Evolutionary conservation across 2,329 filamentous ascomycete genomes (phyloP).

Genomic region (Exophiala xenobiotica): DNA sequence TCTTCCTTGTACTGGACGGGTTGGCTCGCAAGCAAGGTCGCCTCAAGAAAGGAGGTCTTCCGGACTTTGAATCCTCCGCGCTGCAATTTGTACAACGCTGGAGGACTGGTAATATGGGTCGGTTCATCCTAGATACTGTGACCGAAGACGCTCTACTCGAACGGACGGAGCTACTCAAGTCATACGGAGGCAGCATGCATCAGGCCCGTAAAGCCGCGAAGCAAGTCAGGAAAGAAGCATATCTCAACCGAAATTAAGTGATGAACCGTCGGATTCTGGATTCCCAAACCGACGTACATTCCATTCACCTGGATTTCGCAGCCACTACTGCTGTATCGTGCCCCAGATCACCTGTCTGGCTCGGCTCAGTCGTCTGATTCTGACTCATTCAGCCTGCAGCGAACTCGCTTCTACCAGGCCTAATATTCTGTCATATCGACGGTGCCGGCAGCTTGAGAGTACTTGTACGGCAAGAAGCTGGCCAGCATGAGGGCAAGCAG

Average conservation of each 20-base stretch:
- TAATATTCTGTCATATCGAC: no score
- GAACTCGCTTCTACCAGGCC: no score
- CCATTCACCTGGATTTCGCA: no score
- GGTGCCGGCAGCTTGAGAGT: no score
- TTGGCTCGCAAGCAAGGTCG: constrained; percentile 75
- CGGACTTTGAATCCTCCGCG: constrained; percentile 71
- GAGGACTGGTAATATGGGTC: constrained; percentile 72
- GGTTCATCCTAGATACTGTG: constrained; percentile 77
- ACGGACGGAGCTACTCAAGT: constrained; percentile 34
- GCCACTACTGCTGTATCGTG: no score
- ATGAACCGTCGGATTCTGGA: neutral
- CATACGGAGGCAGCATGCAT: constrained; percentile 42
- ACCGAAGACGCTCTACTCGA: constrained; percentile 58
- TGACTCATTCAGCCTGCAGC: no score
- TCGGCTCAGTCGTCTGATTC: no score
- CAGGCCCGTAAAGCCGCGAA: constrained; percentile 45
- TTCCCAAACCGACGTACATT: no score
- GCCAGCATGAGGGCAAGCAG: no score
- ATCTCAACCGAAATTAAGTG: constrained; percentile 10
- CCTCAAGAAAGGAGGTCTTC: constrained; percentile 68
- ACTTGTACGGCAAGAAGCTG: no score
- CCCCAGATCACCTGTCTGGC: no score
- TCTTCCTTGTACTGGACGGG: constrained; percentile 67
- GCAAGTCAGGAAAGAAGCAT: constrained; percentile 27
- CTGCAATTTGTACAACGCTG: constrained; percentile 79